These are phyloP conservation scores for Phaeoacremonium minimum DNA, from an alignment of 2,329 filamentous ascomycete genomes.

Conservation along the genomic window DNA sequence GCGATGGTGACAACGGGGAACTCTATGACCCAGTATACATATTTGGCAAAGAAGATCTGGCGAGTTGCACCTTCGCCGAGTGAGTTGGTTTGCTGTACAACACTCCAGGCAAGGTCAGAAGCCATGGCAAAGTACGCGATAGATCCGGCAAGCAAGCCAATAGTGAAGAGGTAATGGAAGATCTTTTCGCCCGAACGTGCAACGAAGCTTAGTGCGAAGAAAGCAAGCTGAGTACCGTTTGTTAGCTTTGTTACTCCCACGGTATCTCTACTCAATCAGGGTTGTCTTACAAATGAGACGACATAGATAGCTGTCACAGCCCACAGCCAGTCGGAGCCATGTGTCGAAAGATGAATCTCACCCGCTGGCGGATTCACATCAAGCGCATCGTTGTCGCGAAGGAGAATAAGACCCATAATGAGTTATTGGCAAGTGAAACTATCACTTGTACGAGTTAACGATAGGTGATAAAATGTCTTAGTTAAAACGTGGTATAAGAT, in stretches of 20 bases:
- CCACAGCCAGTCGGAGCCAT: constrained; percentile 53
- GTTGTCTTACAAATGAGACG: constrained; percentile 36
- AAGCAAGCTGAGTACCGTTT: constrained; percentile 25
- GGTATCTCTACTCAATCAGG: neutral
- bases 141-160: constrained; percentile 42
- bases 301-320: constrained; percentile 45
- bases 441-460: too few species aligned
- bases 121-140: constrained; percentile 49
- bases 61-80: constrained; percentile 23
- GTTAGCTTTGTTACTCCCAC: constrained; percentile 6
- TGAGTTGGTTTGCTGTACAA: constrained; percentile 31
- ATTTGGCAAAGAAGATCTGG: constrained; percentile 53
- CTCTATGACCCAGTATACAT: constrained; percentile 49
- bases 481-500: too few species aligned
- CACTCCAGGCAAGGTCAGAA: constrained; percentile 41
- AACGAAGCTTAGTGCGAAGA: constrained; percentile 33
- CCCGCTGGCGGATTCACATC: constrained; percentile 38
- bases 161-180: constrained; percentile 52
- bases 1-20: constrained; percentile 41
- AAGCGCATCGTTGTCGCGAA: constrained; percentile 38
- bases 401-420: constrained; percentile 24
- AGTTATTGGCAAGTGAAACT: too few species aligned
- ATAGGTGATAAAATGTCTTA: too few species aligned
- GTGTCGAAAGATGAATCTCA: constrained; percentile 29
- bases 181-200: constrained; percentile 43